Evolutionary conservation across 139 green algal genomes (phyloP).

Genomic region (Klebsormidium nitens): DNA sequence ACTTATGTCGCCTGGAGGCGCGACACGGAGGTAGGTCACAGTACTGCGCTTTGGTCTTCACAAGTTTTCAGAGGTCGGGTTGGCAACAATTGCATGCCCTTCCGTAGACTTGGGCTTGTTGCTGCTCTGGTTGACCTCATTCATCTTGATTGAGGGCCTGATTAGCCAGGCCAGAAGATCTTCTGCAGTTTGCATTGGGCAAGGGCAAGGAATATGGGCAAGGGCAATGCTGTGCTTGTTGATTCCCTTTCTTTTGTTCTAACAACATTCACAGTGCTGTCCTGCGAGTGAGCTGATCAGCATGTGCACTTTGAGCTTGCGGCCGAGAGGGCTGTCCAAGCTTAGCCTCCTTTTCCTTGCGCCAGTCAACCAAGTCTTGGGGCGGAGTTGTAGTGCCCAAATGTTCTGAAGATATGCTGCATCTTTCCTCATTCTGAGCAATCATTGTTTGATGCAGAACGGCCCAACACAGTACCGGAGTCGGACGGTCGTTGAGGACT

Average conservation of each 20-base stretch:
- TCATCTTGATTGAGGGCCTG: too few relatives aligned
- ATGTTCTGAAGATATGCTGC: neutral
- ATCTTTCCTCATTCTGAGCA: neutral
- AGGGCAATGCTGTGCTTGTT: slow-evolving; percentile 2
- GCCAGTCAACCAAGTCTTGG: too few relatives aligned
- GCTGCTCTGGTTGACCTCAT: too few relatives aligned
- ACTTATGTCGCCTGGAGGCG: slow-evolving; percentile 16
- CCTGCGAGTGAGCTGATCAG: too few relatives aligned
- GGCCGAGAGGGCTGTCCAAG: too few relatives aligned
- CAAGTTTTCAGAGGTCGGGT: neutral
- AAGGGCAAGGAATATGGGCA: neutral
- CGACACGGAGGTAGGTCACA: slow-evolving; percentile 14
- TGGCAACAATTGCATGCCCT: too few relatives aligned
- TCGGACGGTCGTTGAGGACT: slow-evolving; percentile 20
- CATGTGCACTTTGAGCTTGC: too few relatives aligned
- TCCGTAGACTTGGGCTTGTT: too few relatives aligned
- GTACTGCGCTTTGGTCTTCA: neutral
- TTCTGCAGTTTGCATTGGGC: too few relatives aligned
- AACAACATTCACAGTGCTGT: too few relatives aligned
- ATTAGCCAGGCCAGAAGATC: too few relatives aligned
- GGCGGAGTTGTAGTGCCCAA: too few relatives aligned
- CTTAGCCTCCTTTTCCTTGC: neutral
- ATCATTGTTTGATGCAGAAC: slow-evolving; percentile 1
- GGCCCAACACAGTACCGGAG: slow-evolving; percentile 40
- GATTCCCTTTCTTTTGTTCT: neutral